Evolutionary conservation across 2,329 filamentous ascomycete genomes (phyloP).

Genomic region (Dactylellina sp.): DNA sequence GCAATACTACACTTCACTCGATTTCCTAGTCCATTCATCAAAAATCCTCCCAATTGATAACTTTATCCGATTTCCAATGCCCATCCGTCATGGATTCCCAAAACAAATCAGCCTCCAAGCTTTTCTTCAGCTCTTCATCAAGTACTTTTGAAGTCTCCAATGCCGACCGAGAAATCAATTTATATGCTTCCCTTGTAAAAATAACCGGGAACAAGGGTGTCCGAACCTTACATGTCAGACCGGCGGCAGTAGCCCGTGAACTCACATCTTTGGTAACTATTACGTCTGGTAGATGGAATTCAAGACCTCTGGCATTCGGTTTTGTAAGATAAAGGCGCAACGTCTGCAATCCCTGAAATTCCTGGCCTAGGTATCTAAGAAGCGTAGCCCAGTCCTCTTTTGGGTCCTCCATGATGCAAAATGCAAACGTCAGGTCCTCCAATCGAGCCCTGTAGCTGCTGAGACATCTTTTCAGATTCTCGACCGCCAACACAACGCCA

Average conservation of each 20-base stretch:
- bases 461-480: background rate
- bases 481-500: background rate
- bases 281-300: too few relatives aligned
- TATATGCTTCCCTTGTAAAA: background rate
- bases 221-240: too few relatives aligned
- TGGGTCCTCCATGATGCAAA: too few relatives aligned
- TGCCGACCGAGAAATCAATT: background rate
- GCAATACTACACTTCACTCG: too few relatives aligned
- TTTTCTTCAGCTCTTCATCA: background rate
- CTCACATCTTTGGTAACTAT: too few relatives aligned
- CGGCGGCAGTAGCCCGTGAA: too few relatives aligned
- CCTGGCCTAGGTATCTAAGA: too few relatives aligned
- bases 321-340: too few relatives aligned
- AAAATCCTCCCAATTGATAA: background rate
- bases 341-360: too few relatives aligned
- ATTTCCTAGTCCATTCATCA: background rate
- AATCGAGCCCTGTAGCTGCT: background rate
- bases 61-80: background rate
- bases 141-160: background rate
- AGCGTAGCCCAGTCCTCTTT: too few relatives aligned
- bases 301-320: too few relatives aligned
- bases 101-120: background rate
- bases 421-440: background rate
- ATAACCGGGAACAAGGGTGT: too few relatives aligned
- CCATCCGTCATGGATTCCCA: conserved; percentile 9